Base-by-base conservation (phyloP, 1,139 yeast species). In the Yamadazyma triangularis region DNA sequence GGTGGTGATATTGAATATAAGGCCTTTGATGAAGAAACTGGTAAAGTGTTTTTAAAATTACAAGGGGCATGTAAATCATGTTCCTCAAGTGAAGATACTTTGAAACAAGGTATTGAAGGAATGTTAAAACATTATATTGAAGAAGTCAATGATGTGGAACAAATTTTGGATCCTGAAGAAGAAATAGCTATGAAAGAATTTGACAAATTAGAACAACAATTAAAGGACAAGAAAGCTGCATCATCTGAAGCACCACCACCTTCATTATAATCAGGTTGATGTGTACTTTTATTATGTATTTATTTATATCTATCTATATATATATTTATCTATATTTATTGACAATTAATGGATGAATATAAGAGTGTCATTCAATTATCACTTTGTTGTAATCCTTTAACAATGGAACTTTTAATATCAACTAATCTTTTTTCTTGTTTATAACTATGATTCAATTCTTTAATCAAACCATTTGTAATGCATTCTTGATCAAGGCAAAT, bases 11-110 rank as follows among this genome's bases (percentile, higher is more conserved):
- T 79, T 40, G 87, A 75, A 50, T 85, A 73, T 53, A 70, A 76
- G 40, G 85, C 79, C 1, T 81, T 81, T 49, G 82, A 78, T 38
- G 84, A 77, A 35, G 77, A 71, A 36, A 63, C 72, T 1, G 94
- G 94, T 5, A 67, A 76, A 6, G 94, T 85, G 2, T 79, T 73
- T 49, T 69, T 85, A 48, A 81, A 81, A 53, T 66, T 85, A 31
- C 81, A 79, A 44, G 95, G 95, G 24, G 94, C 94, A 2, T 85
- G 95, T 57, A 74, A 87, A 35, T 70, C 87, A 2, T 85, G 95
- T 44, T 80, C 85, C 35, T 68, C 84, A 23, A 77, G 86, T 48
- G 78, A 80, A 33, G 88, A 83, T 34, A 85, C 95, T 3, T 66
- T 85, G 41, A 83, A 80, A 49, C 73, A 79, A 47, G 95, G 95